Evolutionary conservation across 805 yeast species (phyloP).

Genomic region (Starmerella bacillaris): DNA sequence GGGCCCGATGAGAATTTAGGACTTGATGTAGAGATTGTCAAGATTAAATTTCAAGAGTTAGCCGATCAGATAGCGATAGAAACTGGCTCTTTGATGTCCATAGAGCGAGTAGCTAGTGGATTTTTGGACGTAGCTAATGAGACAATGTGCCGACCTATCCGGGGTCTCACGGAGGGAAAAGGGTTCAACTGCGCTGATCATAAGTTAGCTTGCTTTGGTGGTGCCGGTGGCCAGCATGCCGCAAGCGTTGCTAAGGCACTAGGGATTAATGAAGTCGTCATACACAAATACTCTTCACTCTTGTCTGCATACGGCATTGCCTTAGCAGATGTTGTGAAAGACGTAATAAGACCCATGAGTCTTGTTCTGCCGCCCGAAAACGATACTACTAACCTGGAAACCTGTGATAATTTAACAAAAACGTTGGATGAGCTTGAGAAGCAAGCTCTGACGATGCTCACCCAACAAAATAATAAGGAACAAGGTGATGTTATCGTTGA

Average conservation of each 20-base stretch:
- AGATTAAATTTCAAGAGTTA: constrained; percentile 33
- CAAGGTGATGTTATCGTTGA: constrained; percentile 33
- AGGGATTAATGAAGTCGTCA: constrained; percentile 49
- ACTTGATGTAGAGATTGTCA: constrained; percentile 39
- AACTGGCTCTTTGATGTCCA: constrained; percentile 28
- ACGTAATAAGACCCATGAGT: constrained; percentile 57
- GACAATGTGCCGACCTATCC: constrained; percentile 77
- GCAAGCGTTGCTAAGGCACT: constrained; percentile 53
- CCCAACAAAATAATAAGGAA: constrained; percentile 36
- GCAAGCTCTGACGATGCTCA: constrained; percentile 28
- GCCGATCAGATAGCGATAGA: constrained; percentile 42
- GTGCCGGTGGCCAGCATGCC: constrained; percentile 89
- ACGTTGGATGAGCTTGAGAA: constrained; percentile 31
- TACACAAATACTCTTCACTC: constrained; percentile 68
- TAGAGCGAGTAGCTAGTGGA: constrained; percentile 62
- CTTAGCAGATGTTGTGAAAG: constrained; percentile 69
- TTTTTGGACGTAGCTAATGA: constrained; percentile 72
- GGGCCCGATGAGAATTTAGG: constrained; percentile 65
- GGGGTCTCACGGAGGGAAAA: constrained; percentile 69
- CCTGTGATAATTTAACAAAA: constrained; percentile 22
- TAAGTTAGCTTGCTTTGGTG: constrained; percentile 69
- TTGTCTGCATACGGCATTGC: constrained; percentile 80
- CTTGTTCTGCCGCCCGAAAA: constrained; percentile 24
- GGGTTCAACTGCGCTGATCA: constrained; percentile 54
- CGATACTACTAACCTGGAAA: constrained; percentile 3